These are phyloP conservation scores for Phoma sp. DNA, from an alignment of 2,329 filamentous ascomycete species.

Conservation along the genomic window DNA sequence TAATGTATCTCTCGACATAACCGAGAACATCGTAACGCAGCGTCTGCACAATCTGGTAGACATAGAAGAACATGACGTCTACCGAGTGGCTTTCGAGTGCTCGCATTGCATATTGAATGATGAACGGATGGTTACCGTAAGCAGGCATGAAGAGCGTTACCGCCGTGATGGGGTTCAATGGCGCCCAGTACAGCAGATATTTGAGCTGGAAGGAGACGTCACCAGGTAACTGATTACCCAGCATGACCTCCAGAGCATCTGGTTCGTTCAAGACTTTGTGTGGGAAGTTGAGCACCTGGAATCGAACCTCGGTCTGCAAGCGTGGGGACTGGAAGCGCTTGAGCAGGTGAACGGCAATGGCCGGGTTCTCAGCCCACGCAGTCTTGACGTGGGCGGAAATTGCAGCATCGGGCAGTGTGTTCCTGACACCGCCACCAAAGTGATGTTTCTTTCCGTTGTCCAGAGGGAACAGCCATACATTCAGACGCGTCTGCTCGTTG, in stretches of 20 bases:
- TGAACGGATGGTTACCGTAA: conserved; percentile 88
- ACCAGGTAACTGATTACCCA: conserved; percentile 76
- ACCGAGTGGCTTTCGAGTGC: conserved; percentile 92
- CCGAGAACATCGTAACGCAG: conserved; percentile 91
- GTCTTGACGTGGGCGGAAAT: conserved; percentile 73
- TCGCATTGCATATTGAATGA: conserved; percentile 96
- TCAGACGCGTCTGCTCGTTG: conserved; percentile 82
- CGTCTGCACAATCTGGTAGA: conserved; percentile 96
- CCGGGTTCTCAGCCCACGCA: conserved; percentile 86
- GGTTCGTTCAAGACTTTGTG: conserved; percentile 82
- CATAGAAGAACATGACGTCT: conserved; percentile 99
- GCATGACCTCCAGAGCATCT: conserved; percentile 81
- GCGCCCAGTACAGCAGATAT: conserved; percentile 92
- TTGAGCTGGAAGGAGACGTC: conserved; percentile 84
- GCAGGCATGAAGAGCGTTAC: conserved; percentile 92
- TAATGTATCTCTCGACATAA: conserved; percentile 94
- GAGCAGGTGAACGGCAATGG: conserved; percentile 84
- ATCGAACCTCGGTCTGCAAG: conserved; percentile 78
- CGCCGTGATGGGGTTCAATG: conserved; percentile 91
- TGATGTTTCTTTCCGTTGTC: conserved; percentile 66
- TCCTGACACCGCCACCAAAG: conserved; percentile 54
- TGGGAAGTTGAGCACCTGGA: conserved; percentile 80
- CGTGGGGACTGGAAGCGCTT: conserved; percentile 79
- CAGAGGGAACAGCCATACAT: conserved; percentile 89
- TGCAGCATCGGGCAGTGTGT: conserved; percentile 55